These are phyloP conservation scores for Lanmaoa rubissima DNA, from an alignment of 768 basidiomycete species.

Conservation along the genomic window DNA sequence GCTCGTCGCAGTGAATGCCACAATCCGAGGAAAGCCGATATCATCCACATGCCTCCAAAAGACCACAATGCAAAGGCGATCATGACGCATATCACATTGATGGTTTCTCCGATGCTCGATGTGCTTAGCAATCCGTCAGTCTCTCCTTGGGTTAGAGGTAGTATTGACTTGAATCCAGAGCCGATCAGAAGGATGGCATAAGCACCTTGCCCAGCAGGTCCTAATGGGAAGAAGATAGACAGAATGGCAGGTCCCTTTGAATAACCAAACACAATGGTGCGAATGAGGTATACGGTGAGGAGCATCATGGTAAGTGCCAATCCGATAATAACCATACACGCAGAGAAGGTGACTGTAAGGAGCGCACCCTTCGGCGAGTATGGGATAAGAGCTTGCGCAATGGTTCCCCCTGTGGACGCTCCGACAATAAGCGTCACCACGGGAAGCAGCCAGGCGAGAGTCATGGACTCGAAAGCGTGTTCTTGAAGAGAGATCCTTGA, in stretches of 20 bases:
- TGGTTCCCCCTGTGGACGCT: constrained; percentile 61
- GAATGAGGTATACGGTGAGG: constrained; percentile 59
- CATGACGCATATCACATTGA: constrained; percentile 48
- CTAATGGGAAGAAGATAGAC: constrained; percentile 70
- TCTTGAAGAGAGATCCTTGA: constrained; percentile 56
- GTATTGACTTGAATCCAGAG: constrained; percentile 39
- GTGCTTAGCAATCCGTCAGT: constrained; percentile 37
- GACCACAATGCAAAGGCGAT: constrained; percentile 57
- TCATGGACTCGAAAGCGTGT: constrained; percentile 56
- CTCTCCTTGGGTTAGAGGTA: constrained; percentile 35
- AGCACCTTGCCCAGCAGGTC: constrained; percentile 69
- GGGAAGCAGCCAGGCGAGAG: constrained; percentile 70
- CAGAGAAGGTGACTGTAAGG: constrained; percentile 51
- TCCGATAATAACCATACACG: constrained; percentile 56
- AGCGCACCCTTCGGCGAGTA: constrained; percentile 49
- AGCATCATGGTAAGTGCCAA: constrained; percentile 64
- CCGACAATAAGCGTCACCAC: constrained; percentile 73
- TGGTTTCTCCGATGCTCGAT: constrained; percentile 35
- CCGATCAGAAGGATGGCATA: constrained; percentile 58
- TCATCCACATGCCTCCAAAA: constrained; percentile 60
- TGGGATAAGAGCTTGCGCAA: constrained; percentile 48
- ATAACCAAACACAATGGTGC: constrained; percentile 56
- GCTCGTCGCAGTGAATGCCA: constrained; percentile 40
- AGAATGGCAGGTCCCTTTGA: constrained; percentile 47
- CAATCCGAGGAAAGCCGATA: constrained; percentile 53